phyloP scores from a whole-genome alignment of 345 rosid genomes.

The Pelargonium nanum region DNA sequence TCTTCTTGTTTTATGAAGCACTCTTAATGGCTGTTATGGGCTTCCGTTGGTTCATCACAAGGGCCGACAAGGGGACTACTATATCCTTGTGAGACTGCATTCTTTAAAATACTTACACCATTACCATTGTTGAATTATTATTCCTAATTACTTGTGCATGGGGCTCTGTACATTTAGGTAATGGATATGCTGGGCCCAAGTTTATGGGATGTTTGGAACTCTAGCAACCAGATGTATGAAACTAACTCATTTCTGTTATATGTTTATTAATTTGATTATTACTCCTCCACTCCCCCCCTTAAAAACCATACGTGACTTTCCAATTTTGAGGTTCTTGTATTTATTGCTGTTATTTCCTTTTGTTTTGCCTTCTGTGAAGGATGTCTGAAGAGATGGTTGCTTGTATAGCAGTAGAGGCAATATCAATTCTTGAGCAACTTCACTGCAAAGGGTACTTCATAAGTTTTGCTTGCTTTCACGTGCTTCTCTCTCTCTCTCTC shows the following conservation, averaged over 20 bases:
- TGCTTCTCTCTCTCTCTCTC: background rate
- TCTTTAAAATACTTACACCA: background rate
- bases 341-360: slow-evolving; percentile 3
- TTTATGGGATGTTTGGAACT: slow-evolving; percentile 50
- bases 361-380: slow-evolving; percentile 17
- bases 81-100: slow-evolving; percentile 14
- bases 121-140: background rate
- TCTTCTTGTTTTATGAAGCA: slow-evolving; percentile 16
- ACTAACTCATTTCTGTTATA: slow-evolving; percentile 9
- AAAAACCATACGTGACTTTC: slow-evolving; percentile 3
- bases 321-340: background rate
- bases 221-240: slow-evolving; percentile 30
- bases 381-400: slow-evolving; percentile 54
- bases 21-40: slow-evolving; percentile 41
- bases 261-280: background rate
- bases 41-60: slow-evolving; percentile 40
- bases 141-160: background rate
- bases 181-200: slow-evolving; percentile 58
- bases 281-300: background rate
- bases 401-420: slow-evolving; percentile 47
- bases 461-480: background rate
- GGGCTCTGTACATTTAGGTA: slow-evolving; percentile 20
- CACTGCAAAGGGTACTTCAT: slow-evolving; percentile 37
- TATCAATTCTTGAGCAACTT: slow-evolving; percentile 43
- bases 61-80: slow-evolving; percentile 54